These are phyloP conservation scores for Beauveria bassiana DNA, from an alignment of 2,329 filamentous ascomycete species.

Conservation along the genomic window DNA sequence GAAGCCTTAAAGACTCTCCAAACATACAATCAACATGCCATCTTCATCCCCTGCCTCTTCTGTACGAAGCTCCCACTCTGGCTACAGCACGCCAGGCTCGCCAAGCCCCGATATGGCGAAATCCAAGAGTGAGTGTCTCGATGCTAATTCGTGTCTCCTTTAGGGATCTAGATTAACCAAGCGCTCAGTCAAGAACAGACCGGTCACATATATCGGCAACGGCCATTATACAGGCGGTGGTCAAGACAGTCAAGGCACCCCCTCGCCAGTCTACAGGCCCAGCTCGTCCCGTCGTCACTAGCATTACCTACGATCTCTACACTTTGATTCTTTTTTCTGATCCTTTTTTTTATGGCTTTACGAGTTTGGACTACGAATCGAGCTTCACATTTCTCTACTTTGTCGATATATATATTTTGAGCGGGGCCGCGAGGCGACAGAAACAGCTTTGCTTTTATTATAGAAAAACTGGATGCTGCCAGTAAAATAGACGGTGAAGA, in stretches of 20 bases:
- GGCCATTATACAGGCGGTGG: neutral
- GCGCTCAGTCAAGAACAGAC: neutral
- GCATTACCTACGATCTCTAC: too few relatives aligned
- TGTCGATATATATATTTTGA: conserved; percentile 2
- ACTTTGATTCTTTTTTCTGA: too few relatives aligned
- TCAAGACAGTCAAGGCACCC: neutral
- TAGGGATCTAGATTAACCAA: neutral
- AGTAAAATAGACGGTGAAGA: neutral
- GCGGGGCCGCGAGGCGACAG: neutral
- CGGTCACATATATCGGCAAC: neutral
- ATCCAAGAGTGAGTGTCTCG: neutral
- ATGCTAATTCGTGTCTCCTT: too few relatives aligned
- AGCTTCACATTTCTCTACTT: neutral
- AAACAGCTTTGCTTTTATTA: neutral
- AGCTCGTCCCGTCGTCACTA: too few relatives aligned
- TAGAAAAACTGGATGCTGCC: neutral
- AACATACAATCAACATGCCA: neutral
- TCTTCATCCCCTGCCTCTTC: neutral
- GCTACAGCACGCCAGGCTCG: neutral
- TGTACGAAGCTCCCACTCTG: neutral
- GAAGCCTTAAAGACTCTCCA: neutral
- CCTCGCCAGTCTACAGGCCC: neutral
- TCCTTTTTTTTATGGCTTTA: neutral
- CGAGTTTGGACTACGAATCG: neutral
- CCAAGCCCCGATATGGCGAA: neutral